Percentiles rank a stretch among this genome's conserved stretches.
Evolutionary conservation across 176 grass and related monocot species (phyloP).

Genomic region (Dendrocalamus sinicus): DNA sequence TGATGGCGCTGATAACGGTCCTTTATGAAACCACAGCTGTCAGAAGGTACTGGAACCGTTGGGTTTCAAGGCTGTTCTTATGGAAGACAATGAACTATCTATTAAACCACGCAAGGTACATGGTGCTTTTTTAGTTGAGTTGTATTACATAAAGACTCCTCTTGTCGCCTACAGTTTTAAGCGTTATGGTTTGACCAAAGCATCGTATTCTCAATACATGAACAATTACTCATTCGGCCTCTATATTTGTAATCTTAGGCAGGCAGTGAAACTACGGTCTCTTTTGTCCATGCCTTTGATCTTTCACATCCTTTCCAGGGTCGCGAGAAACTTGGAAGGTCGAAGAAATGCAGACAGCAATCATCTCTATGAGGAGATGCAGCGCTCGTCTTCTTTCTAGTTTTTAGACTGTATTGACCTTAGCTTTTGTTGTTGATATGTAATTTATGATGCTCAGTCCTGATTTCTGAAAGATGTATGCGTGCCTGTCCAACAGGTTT

Average conservation of each 20-base stretch:
- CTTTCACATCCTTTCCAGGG: conserved; percentile 51
- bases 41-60: conserved; percentile 66
- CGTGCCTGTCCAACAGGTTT: background rate
- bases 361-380: conserved; percentile 51
- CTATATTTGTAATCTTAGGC: background rate
- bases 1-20: conserved; percentile 11
- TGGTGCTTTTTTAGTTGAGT: background rate
- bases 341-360: conserved; percentile 51
- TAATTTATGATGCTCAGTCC: background rate
- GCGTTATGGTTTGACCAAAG: conserved; percentile 2
- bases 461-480: background rate
- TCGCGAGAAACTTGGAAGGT: conserved; percentile 69
- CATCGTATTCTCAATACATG: background rate
- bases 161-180: background rate
- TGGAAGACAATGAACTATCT: conserved; percentile 77
- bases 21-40: conserved; percentile 54
- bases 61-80: conserved; percentile 66
- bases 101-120: conserved; percentile 70
- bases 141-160: background rate
- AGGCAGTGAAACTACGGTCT: background rate
- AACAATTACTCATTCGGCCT: background rate
- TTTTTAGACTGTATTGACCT: background rate
- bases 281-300: conserved; percentile 1
- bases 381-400: background rate
- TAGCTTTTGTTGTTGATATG: background rate